Evolutionary conservation across 306 rosid species (phyloP).

Genomic region (Spatholobus suberectus): DNA sequence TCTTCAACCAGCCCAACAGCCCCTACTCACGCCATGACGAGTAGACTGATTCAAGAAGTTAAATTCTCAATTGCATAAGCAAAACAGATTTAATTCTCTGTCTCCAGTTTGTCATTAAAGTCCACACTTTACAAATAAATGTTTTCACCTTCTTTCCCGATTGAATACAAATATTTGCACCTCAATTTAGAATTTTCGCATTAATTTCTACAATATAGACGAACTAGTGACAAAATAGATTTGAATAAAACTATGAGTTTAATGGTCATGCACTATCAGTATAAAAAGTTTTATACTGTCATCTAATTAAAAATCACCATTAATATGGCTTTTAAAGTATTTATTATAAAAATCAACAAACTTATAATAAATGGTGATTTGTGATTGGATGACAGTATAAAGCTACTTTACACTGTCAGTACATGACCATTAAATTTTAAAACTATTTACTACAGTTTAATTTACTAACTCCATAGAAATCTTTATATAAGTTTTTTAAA

Average conservation of each 20-base stretch:
- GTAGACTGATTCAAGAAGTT: background rate
- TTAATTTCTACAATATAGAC: background rate
- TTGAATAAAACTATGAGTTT: too few species aligned
- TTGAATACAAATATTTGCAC: background rate
- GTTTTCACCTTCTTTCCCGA: background rate
- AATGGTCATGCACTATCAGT: too few species aligned
- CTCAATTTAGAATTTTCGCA: background rate
- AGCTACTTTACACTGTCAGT: too few species aligned
- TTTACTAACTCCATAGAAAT: background rate
- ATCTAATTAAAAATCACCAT: too few species aligned
- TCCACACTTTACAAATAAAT: background rate
- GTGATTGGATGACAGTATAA: too few species aligned
- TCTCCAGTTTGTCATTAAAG: background rate
- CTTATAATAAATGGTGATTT: too few species aligned
- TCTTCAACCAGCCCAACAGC: conserved; percentile 15
- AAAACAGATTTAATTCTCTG: background rate
- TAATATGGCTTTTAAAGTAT: too few species aligned
- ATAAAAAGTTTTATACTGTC: too few species aligned
- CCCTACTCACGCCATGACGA: background rate
- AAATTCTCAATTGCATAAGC: background rate
- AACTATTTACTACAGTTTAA: background rate
- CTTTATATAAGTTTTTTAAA: too few species aligned
- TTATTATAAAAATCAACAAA: too few species aligned
- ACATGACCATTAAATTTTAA: too few species aligned
- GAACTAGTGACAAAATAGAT: background rate